Evolutionary conservation across 768 basidiomycete species (phyloP).

Genomic region (Suillus tomentosus): DNA sequence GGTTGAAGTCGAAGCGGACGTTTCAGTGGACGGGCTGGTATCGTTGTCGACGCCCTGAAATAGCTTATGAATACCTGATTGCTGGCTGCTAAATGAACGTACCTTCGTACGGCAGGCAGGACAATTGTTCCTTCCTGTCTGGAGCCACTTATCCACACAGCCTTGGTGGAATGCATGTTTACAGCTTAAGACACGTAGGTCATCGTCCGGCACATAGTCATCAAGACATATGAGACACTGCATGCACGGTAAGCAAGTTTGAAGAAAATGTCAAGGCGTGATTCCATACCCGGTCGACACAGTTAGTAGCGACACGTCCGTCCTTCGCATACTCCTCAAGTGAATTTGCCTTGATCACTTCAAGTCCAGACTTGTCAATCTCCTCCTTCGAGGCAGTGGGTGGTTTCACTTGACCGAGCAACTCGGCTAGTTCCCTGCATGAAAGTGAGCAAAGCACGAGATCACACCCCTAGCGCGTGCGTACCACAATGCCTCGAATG

Average conservation of each 20-base stretch:
- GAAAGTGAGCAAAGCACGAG: constrained; percentile 2
- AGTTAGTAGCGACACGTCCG: constrained; percentile 73
- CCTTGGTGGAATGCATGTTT: constrained; percentile 87
- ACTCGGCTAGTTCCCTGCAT: constrained; percentile 75
- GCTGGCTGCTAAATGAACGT: constrained; percentile 19
- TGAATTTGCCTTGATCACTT: constrained; percentile 60
- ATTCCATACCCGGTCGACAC: constrained; percentile 69
- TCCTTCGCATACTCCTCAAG: constrained; percentile 57
- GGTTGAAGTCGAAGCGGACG: constrained; percentile 14
- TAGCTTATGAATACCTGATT: background rate
- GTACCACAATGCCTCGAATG: constrained; percentile 77
- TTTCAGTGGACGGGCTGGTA: constrained; percentile 10
- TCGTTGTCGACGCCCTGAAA: constrained; percentile 30
- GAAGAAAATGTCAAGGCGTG: background rate
- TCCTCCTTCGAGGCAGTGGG: constrained; percentile 83
- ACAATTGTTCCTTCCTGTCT: constrained; percentile 85
- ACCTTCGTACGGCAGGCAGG: constrained; percentile 87
- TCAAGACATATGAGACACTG: constrained; percentile 88
- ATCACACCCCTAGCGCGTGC: constrained; percentile 29
- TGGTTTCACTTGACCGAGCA: constrained; percentile 81
- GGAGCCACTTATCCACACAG: constrained; percentile 90
- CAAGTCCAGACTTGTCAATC: constrained; percentile 81
- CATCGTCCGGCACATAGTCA: constrained; percentile 78
- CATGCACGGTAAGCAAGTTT: constrained; percentile 7
- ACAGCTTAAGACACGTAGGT: constrained; percentile 79